Base-by-base conservation (phyloP, 2,329 filamentous ascomycete genomes). In the Colletotrichum acutatum region DNA sequence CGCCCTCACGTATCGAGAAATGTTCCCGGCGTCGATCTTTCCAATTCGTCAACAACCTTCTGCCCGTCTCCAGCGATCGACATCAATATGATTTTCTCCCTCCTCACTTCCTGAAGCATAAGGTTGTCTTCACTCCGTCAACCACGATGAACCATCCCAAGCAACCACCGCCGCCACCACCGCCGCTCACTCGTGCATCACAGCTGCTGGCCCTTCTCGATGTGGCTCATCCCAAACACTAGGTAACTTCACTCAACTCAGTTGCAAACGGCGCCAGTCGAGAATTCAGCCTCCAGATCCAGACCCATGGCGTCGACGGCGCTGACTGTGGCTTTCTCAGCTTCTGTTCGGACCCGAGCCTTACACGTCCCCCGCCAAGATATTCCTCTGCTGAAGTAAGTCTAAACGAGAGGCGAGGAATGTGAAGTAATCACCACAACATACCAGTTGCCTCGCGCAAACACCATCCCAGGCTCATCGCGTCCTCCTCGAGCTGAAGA, bases 211-310 rank as follows among this genome's bases (percentile, higher is more conserved):
- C 66, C 42, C 59, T 58, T 58, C 59, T 32, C 49, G 65, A 53
- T 53, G 66, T 49, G 64, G 57, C 68, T 68, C 68, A 37, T 52
- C 65, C 24, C 37, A 68, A 63, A 62, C 69, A 24, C 37, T 59
- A 49, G 42, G 19, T 49, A 49, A 22, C 52, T 30, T 46, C 49
- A 57, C 60, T 28, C 68, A 37, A 32, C 64, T 52, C 9, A 56
- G 62, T 56, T 52, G 70, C 65, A 64, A 72, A 72, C 70, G 66
- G 58, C 66, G 54, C 46, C 60, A 11, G 66, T 70, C 66, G 19
- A 49, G 5, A n/a, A 46, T 30, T 30, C 22, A 42, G 34, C 22
- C 24, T 42, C 52, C 22, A 53, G 49, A 19, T 26, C 46, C 32
- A 34, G 32, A 49, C 65, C 32, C 24, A 28, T 56, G 66, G 54